Evolutionary conservation across 192 early-diverging fungal species (phyloP), one percentile per base, ranked within the genome.

Genomic region (Coemansia sp.): DNA sequence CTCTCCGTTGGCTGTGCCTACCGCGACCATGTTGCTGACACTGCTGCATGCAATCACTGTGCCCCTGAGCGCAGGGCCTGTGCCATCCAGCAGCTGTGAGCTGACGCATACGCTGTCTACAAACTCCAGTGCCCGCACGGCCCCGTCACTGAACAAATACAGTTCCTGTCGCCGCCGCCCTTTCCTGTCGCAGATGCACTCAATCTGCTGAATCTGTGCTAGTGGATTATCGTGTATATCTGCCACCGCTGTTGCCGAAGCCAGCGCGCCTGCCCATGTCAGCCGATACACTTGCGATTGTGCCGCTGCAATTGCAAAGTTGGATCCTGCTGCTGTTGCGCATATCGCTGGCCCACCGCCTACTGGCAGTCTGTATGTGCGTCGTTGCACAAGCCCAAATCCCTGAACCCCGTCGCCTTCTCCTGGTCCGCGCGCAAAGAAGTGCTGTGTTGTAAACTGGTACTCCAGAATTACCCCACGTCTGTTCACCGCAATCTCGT

Each of bases 351-450:
- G 49, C 7, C 56, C 60, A 3, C n/a, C 52, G 22, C 52, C 47
- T 31, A 59, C 64, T 18, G 74, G 74, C 56, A 76, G 38, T 28
- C 64, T 16, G 50, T 67, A 73, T 6, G 75, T 74, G 28, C 71
- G 62, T 49, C 62, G 55, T 58, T 78, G 75, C 49, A 61, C 65
- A 41, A 83, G 31, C 3, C 74, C 65, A 41, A 68, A 54, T 16
- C 62, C 30, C 12, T 21, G 31, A 7, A 78, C 65, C 4, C 76
- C 81, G 4, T 59, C 44, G n/a, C 61, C 81, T 55, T 83, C 76
- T 57, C 76, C 81, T 2, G 71, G 64, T 0, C 81, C 81, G 6
- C 67, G 73, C 5, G 60, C 81, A 60, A 61, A 78, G 30, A 78
- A 76, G 25, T 83, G 81, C 53, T 74, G 69, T 14, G 67, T 57